Conservation (phyloP, 768 basidiomycete species). For the Collybia mongolica region DNA sequence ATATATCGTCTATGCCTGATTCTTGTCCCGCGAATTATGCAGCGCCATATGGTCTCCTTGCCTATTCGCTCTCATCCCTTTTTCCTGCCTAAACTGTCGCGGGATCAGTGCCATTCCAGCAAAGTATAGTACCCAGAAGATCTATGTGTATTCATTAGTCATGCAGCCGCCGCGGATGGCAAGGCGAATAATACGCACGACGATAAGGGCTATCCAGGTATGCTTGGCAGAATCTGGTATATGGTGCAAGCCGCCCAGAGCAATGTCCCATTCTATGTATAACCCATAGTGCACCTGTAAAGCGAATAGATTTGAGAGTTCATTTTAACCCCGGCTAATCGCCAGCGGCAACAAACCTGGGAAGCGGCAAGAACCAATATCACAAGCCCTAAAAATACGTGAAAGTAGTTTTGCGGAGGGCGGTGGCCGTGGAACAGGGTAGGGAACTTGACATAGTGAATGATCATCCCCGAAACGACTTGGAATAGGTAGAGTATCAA, state of each 20-base stretch:
- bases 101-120: slow-evolving; percentile 42
- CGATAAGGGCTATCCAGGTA: slow-evolving; percentile 46
- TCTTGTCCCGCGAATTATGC: background rate
- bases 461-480: slow-evolving; percentile 42
- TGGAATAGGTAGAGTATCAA: slow-evolving; percentile 55
- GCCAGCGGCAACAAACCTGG: slow-evolving; percentile 31
- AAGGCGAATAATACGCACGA: slow-evolving; percentile 25
- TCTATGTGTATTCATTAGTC: slow-evolving; percentile 20
- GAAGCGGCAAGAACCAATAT: slow-evolving; percentile 55
- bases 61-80: slow-evolving; percentile 11
- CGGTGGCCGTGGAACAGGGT: slow-evolving; percentile 35
- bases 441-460: slow-evolving; percentile 52
- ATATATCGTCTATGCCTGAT: background rate
- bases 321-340: slow-evolving; percentile 1
- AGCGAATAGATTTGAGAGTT: background rate
- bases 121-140: slow-evolving; percentile 47
- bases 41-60: slow-evolving; percentile 10
- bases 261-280: slow-evolving; percentile 41
- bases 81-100: slow-evolving; percentile 44
- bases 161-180: background rate
- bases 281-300: slow-evolving; percentile 48
- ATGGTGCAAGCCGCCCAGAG: slow-evolving; percentile 30
- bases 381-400: slow-evolving; percentile 50
- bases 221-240: slow-evolving; percentile 38
- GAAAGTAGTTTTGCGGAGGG: slow-evolving; percentile 53